These are phyloP conservation scores for Alloteropsis angusta DNA, from an alignment of 202 grass and related monocot genomes.

Conservation along the genomic window DNA sequence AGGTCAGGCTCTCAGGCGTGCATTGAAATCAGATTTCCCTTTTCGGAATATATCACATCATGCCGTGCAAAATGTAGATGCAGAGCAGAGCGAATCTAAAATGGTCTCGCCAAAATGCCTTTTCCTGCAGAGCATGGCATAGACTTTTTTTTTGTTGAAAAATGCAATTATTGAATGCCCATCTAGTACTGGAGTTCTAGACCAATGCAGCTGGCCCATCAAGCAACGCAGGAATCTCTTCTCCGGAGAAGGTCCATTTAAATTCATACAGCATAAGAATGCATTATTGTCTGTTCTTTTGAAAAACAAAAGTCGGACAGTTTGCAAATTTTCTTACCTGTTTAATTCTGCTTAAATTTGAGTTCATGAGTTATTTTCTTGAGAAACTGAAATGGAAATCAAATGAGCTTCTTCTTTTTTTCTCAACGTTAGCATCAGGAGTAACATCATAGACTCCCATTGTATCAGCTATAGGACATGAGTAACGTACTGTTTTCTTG, in stretches of 20 bases:
- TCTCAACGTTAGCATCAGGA: background rate
- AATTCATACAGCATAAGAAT: background rate
- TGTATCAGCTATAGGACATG: background rate
- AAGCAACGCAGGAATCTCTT: background rate
- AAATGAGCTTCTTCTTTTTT: background rate
- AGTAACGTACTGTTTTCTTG: background rate
- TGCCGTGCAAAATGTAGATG: background rate
- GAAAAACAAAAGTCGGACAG: background rate
- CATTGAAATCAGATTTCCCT: background rate
- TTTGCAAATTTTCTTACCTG: too few species aligned
- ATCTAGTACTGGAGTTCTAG: background rate
- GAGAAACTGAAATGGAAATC: background rate
- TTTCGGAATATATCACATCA: background rate
- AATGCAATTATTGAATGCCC: background rate
- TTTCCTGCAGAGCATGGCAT: constrained; percentile 8
- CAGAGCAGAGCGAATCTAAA: background rate
- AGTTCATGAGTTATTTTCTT: background rate
- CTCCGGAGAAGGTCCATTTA: background rate
- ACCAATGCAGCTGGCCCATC: background rate
- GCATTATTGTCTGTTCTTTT: background rate
- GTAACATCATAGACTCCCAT: background rate
- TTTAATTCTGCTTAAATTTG: background rate
- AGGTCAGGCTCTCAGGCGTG: background rate
- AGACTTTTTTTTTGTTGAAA: background rate
- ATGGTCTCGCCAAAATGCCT: background rate